Conservation (phyloP, 2,329 filamentous ascomycete genomes). For the Dactylellina leptospora region DNA sequence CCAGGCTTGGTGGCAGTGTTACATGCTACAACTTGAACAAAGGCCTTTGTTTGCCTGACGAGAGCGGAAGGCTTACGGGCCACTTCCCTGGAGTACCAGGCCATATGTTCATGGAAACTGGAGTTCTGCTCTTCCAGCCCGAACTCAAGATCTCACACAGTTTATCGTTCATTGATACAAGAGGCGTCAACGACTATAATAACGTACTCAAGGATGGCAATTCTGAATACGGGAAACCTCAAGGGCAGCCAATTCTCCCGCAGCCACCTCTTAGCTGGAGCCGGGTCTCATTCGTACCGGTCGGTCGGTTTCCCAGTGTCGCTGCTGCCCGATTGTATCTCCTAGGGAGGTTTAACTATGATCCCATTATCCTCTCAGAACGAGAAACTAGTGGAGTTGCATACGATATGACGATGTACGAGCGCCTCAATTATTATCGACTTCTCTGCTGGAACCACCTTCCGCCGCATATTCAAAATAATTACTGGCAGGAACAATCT, state of each 20-base stretch:
- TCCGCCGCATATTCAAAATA: neutral
- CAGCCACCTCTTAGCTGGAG: conserved; percentile 34
- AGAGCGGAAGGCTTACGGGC: neutral
- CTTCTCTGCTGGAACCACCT: conserved; percentile 33
- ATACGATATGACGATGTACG: conserved; percentile 37
- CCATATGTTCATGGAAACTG: conserved; percentile 38
- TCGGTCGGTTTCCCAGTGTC: conserved; percentile 20
- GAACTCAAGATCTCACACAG: conserved; percentile 19
- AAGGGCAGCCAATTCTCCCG: conserved; percentile 4
- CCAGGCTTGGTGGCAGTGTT: neutral
- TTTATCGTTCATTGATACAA: neutral
- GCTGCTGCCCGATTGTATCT: neutral
- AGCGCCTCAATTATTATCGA: conserved; percentile 38
- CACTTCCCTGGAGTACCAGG: conserved; percentile 36
- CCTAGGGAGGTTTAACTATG: conserved; percentile 8
- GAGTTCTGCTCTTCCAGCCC: conserved; percentile 31
- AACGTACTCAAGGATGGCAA: neutral
- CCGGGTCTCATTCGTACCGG: conserved; percentile 16
- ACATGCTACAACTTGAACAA: conserved; percentile 8
- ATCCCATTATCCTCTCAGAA: conserved; percentile 18
- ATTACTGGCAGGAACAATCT: conserved; percentile 26
- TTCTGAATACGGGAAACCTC: neutral
- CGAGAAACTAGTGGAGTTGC: conserved; percentile 5
- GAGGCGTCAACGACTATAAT: neutral
- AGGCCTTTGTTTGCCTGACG: conserved; percentile 13